Conservation (phyloP, 768 basidiomycete genomes). For the Lactarius tabidus region DNA sequence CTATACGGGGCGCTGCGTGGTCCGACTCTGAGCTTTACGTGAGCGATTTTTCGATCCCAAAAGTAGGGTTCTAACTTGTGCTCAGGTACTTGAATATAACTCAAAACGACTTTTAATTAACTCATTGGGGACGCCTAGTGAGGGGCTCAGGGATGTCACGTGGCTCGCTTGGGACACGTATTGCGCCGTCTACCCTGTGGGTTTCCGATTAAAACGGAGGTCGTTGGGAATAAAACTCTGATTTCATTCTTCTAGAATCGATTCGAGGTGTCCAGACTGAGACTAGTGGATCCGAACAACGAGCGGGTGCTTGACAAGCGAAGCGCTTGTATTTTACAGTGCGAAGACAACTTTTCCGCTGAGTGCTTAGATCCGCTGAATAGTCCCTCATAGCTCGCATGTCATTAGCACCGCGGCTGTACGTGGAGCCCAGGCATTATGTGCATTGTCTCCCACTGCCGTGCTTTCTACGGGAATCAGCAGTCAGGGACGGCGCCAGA, state of each 20-base stretch:
- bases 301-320: conserved; percentile 10
- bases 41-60: neutral
- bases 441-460: conserved; percentile 18
- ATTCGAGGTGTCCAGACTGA: conserved; percentile 22
- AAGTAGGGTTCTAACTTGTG: neutral
- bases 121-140: neutral
- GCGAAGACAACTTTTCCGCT: neutral
- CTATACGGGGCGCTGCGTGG: conserved; percentile 28
- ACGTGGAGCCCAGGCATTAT: conserved; percentile 13
- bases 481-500: conserved; percentile 8
- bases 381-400: conserved; percentile 14
- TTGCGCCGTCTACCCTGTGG: conserved; percentile 26
- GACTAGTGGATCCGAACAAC: conserved; percentile 27
- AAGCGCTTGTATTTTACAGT: conserved; percentile 13
- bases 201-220: neutral
- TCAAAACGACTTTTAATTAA: conserved; percentile 7
- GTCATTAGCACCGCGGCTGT: conserved; percentile 15
- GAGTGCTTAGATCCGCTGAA: conserved; percentile 1
- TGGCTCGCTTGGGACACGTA: conserved; percentile 25
- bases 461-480: conserved; percentile 28
- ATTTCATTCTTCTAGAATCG: conserved; percentile 25
- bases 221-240: neutral
- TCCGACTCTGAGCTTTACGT: conserved; percentile 27
- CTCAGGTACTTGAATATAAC: conserved; percentile 18
- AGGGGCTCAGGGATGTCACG: conserved; percentile 8